phyloP scores from a whole-genome alignment of 306 rosid species.

The Vigna radiata region DNA sequence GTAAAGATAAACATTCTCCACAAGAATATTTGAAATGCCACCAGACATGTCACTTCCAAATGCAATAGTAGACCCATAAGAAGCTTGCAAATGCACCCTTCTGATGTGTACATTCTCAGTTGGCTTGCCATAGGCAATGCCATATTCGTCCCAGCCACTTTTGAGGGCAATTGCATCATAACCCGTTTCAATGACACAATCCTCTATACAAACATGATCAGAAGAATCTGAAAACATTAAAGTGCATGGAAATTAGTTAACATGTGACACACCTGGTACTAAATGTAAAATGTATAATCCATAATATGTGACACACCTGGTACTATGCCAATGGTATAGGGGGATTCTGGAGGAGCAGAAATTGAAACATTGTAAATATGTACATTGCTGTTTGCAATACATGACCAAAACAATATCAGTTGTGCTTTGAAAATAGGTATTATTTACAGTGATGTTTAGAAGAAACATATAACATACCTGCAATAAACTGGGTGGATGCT shows the following conservation, averaged over 20 bases:
- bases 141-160: slow-evolving; percentile 99
- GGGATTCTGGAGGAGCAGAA: slow-evolving; percentile 79
- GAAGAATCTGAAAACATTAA: slow-evolving; percentile 76
- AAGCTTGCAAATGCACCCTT: slow-evolving; percentile 70
- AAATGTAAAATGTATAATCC: neutral
- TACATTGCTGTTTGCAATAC: slow-evolving; percentile 68
- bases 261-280: neutral
- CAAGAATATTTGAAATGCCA: slow-evolving; percentile 79
- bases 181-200: slow-evolving; percentile 70
- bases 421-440: slow-evolving; percentile 5
- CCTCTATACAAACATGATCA: slow-evolving; percentile 85
- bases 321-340: slow-evolving; percentile 81
- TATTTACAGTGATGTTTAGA: slow-evolving; percentile 20
- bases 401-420: slow-evolving; percentile 26
- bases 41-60: slow-evolving; percentile 99
- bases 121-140: slow-evolving; percentile 89
- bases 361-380: slow-evolving; percentile 79
- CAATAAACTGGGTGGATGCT: slow-evolving; percentile 94
- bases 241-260: slow-evolving; percentile 20
- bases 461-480: slow-evolving; percentile 60
- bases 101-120: slow-evolving; percentile 79
- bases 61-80: slow-evolving; percentile 77
- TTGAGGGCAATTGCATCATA: slow-evolving; percentile 88
- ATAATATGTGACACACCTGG: slow-evolving; percentile 68
- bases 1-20: slow-evolving; percentile 71